Evolutionary conservation across 208 protist species (phyloP), one percentile per base, ranked within the genome.

Genomic region (Wallacemonas sp.): DNA sequence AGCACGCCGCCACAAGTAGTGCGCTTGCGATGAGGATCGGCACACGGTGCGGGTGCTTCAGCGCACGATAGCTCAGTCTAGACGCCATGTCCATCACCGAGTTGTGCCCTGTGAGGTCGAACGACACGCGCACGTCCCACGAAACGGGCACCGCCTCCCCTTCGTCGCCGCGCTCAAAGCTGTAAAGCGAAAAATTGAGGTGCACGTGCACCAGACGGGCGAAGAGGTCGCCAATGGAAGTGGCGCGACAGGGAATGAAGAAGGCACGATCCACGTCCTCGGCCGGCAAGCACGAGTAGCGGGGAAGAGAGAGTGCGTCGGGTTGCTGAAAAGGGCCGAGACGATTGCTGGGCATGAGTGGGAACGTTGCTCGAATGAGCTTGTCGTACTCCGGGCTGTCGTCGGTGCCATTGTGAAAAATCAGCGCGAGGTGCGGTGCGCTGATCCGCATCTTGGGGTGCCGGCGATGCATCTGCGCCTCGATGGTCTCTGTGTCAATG

Each of bases 81-180:
- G 34, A 44, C 9, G 24, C 45, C 73, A 83, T 83, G 22, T 41
- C 71, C 65, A 87, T 71, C 30, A 75, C 73, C 10, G 77, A 73
- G 32, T 64, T 77, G 73, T 83, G 77, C 1, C 81, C 77, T 39
- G 66, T 46, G 9, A 83, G 73, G 29, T 48, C 60, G 58, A 79
- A 87, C 10, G 70, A 38, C n/a, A 81, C 67, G 6, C 46, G 41
- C 21, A 72, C 71, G 33, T 65, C 60, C 77, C 81, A 87, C n/a
- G 66, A 64, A 33, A 69, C 71, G 36, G 73, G 58, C 29, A 59
- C 41, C 5, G 50, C 42, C 17, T 48, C 54, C 26, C 62, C 74
- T 10, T 66, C 54, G 63, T 48, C 22, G 8, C 36, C 54, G 37
- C 77, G 66, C 50, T 66, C 34, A 21, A 81, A 66, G 8, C 64